phyloP scores from a whole-genome alignment of 805 yeast species.

The Candida yuanshanica region DNA sequence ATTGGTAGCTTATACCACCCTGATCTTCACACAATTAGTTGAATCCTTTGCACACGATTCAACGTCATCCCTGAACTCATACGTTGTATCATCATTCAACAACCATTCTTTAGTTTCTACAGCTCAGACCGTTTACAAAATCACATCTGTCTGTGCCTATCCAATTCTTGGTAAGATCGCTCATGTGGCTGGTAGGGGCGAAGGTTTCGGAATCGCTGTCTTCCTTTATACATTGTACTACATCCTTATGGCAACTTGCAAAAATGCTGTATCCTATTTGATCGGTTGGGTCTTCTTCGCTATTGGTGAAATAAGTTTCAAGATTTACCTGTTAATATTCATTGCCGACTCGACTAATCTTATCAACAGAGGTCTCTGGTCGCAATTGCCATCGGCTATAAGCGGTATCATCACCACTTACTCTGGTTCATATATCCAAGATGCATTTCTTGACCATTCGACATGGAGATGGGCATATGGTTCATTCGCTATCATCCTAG shows the following conservation, averaged over 20 bases:
- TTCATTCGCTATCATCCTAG: conserved; percentile 35
- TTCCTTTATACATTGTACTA: conserved; percentile 28
- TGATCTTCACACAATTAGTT: conserved; percentile 25
- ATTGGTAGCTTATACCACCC: conserved; percentile 19
- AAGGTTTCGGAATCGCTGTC: conserved; percentile 31
- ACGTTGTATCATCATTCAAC: conserved; percentile 33
- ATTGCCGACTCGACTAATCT: conserved; percentile 34
- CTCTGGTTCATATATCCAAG: conserved; percentile 25
- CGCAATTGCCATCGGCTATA: conserved; percentile 30
- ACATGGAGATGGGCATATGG: conserved; percentile 50
- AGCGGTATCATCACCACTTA: conserved; percentile 26
- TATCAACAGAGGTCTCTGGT: conserved; percentile 32
- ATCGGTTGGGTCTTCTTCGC: conserved; percentile 32
- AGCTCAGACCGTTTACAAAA: conserved; percentile 32
- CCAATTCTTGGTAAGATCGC: conserved; percentile 34
- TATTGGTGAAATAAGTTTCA: conserved; percentile 33
- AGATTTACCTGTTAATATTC: conserved; percentile 31
- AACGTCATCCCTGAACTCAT: conserved; percentile 20
- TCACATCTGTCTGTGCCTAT: conserved; percentile 31
- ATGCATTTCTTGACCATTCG: conserved; percentile 25
- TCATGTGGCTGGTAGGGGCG: conserved; percentile 33
- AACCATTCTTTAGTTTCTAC: conserved; percentile 34
- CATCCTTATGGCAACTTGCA: conserved; percentile 30
- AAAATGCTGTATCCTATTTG: conserved; percentile 27
- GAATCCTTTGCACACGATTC: conserved; percentile 26